Base-by-base conservation (phyloP, 176 grass and related monocot species). In the Aegilops longissima region DNA sequence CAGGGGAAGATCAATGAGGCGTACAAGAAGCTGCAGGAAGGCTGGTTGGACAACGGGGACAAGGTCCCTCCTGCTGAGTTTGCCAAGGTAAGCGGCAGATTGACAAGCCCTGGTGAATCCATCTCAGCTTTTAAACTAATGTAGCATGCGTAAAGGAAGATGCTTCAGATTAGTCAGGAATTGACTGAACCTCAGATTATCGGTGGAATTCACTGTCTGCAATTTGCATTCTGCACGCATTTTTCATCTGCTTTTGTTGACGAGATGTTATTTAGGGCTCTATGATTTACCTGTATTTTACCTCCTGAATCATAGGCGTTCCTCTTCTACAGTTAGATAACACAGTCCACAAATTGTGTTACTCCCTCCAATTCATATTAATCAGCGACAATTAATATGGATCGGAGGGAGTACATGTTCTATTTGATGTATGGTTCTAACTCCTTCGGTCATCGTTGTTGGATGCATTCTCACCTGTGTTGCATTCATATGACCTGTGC, bases 1-100 rank as follows among this genome's bases (percentile, higher is more conserved):
- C 97, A 98, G 88, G 93, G 94, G 44, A 98, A 96, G 87, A 94
- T 98, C 64, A 98, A 98, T 83, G 97, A 94, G 39, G 97, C 97
- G 8, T 98, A 96, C 87, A 98, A 98, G 81, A 98, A 98, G 82
- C 82, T 98, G 24, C 93, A 98, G 87, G 94, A 96, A 63, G 93
- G 93, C 64, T 98, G 92, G 97, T 66, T 98, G 83, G 81, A 90
- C 85, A 98, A 96, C 68, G 94, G 97, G 39, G 97, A 98, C 87
- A 96, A 96, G 78, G 94, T 95, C 12, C 96, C 93, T 44, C 93
- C 96, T 80, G 92, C 96, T 73, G 96, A 98, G 78, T 98, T 98
- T 76, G 93, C 96, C 11, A 98, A 98, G 77, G 96, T 96, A 89
- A 84, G 56, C 1, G 11, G 18, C 30, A 0, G 20, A 12, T 69